A percentile compares a stretch with the other conserved stretches of the same genome.
Conservation (phyloP, 768 basidiomycete species). For the Boletus sp. region DNA sequence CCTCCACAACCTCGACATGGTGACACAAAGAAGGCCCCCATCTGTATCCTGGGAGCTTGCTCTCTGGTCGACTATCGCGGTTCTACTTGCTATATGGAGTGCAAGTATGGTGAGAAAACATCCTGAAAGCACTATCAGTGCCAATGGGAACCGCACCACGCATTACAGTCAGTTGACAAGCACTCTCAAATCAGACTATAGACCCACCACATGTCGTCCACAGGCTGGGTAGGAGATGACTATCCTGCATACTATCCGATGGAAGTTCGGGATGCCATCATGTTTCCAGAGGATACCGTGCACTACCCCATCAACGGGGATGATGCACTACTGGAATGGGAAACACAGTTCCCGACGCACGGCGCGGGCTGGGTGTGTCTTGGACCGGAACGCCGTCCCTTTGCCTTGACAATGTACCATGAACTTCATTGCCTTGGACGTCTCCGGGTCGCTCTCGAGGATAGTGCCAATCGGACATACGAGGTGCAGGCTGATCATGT, state of each 20-base stretch:
- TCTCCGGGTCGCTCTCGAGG: slow-evolving; percentile 24
- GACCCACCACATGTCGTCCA: background rate
- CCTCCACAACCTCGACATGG: slow-evolving; percentile 8
- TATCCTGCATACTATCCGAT: slow-evolving; percentile 26
- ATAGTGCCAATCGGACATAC: slow-evolving; percentile 10
- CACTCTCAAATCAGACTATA: background rate
- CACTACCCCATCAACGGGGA: slow-evolving; percentile 25
- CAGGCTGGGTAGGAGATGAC: slow-evolving; percentile 28
- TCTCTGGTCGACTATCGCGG: slow-evolving; percentile 19
- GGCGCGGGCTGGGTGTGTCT: slow-evolving; percentile 25
- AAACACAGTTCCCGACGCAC: slow-evolving; percentile 20
- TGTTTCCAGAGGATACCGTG: slow-evolving; percentile 27
- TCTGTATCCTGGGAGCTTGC: slow-evolving; percentile 15
- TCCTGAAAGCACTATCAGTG: background rate
- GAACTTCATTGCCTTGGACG: slow-evolving; percentile 36
- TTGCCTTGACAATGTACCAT: slow-evolving; percentile 38
- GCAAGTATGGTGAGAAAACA: slow-evolving; percentile 3
- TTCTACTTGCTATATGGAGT: slow-evolving; percentile 23
- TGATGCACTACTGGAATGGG: slow-evolving; percentile 20
- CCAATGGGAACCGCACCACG: background rate
- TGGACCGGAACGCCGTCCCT: slow-evolving; percentile 29
- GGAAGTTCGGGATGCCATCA: slow-evolving; percentile 17
- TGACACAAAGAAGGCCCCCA: slow-evolving; percentile 3
- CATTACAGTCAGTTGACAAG: slow-evolving; percentile 16
- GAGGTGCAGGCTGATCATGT: slow-evolving; percentile 22